Percentiles rank a stretch among this genome's conserved stretches.
Evolutionary conservation across 2,329 filamentous ascomycete genomes (phyloP).

Genomic region (Colletotrichum tropicicola): DNA sequence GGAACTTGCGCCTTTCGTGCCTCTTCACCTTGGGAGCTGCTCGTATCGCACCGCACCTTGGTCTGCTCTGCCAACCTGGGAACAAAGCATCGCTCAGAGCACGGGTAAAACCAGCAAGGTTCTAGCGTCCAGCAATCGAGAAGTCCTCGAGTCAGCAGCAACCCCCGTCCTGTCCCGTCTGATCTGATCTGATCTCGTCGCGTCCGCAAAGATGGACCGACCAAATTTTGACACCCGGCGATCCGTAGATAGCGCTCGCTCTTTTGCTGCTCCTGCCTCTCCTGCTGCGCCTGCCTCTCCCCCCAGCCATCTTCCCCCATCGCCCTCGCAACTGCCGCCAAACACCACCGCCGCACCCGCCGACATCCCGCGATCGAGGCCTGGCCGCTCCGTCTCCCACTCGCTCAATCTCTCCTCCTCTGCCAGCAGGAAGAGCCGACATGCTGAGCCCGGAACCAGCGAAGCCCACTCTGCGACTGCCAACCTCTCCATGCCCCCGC

Average conservation of each 20-base stretch:
- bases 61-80: neutral
- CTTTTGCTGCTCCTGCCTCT: slow-evolving; percentile 15
- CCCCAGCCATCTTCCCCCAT: neutral
- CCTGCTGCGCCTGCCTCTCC: slow-evolving; percentile 33
- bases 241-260: slow-evolving; percentile 35
- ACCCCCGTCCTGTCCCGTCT: neutral
- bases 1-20: neutral
- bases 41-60: neutral
- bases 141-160: slow-evolving; percentile 26
- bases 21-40: neutral
- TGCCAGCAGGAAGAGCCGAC: slow-evolving; percentile 63
- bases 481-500: slow-evolving; percentile 72
- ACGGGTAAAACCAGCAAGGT: slow-evolving; percentile 13
- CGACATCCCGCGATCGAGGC: slow-evolving; percentile 27
- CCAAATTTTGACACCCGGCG: slow-evolving; percentile 34
- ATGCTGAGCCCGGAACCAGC: slow-evolving; percentile 68
- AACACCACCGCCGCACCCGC: neutral
- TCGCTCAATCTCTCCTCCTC: slow-evolving; percentile 56
- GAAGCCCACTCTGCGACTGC: slow-evolving; percentile 66
- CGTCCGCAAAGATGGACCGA: slow-evolving; percentile 33
- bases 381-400: slow-evolving; percentile 38
- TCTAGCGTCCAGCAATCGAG: neutral
- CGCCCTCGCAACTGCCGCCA: slow-evolving; percentile 6
- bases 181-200: slow-evolving; percentile 9
- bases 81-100: slow-evolving; percentile 6